These are phyloP conservation scores for Podosphaera leucotricha DNA, from an alignment of 2,329 filamentous ascomycete species.

Conservation along the genomic window DNA sequence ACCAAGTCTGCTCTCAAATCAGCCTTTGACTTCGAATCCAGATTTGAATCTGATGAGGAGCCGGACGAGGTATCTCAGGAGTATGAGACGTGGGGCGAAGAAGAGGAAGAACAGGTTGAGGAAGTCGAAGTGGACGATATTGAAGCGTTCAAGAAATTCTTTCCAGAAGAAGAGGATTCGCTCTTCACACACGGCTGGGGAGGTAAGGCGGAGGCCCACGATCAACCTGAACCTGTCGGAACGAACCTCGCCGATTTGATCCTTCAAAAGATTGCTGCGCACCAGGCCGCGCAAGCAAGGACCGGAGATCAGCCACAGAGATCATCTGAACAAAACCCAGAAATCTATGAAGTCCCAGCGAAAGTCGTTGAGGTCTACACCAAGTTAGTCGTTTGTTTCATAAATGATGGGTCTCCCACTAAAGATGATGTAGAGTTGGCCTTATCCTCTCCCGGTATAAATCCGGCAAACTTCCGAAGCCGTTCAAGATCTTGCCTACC, in stretches of 20 bases:
- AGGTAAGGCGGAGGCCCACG: slow-evolving; percentile 14
- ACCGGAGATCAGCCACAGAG: slow-evolving; percentile 10
- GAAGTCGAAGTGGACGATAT: slow-evolving; percentile 52
- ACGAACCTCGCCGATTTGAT: slow-evolving; percentile 86
- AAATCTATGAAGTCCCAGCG: slow-evolving; percentile 64
- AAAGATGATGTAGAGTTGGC: slow-evolving; percentile 35
- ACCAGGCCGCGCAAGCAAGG: slow-evolving; percentile 45
- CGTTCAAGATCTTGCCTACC: slow-evolving; percentile 88
- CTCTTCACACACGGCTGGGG: slow-evolving; percentile 14
- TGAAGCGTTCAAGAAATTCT: slow-evolving; percentile 75
- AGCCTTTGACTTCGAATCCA: slow-evolving; percentile 59
- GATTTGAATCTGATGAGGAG: slow-evolving; percentile 31
- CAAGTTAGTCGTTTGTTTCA: slow-evolving; percentile 31
- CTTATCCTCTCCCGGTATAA: slow-evolving; percentile 81
- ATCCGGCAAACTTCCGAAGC: slow-evolving; percentile 87
- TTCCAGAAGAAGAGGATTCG: slow-evolving; percentile 39
- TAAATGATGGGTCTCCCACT: slow-evolving; percentile 2
- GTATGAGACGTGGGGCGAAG: slow-evolving; percentile 40
- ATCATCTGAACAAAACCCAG: slow-evolving; percentile 30
- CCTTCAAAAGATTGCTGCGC: slow-evolving; percentile 75
- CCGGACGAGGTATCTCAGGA: slow-evolving; percentile 20
- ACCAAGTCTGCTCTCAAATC: slow-evolving; percentile 24
- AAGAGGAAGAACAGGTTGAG: slow-evolving; percentile 35
- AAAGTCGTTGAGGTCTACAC: slow-evolving; percentile 90
- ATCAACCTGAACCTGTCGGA: slow-evolving; percentile 24